Percentiles rank a stretch among this genome's conserved stretches.
phyloP scores from a whole-genome alignment of 352 stramenopile genomes.

The Phytophthora cryptogea region DNA sequence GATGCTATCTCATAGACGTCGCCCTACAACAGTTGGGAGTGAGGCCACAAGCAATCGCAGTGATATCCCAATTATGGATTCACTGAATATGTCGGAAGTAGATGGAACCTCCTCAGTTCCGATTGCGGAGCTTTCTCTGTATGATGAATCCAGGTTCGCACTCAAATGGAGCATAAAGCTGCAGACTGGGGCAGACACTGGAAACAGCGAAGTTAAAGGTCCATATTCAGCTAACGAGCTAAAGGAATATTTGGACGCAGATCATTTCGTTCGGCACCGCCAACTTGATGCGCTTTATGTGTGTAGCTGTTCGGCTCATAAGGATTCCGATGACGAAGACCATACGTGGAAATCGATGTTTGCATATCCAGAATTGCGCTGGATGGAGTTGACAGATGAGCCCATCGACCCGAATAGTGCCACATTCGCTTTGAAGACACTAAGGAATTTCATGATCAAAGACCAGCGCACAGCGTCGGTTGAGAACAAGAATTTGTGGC shows the following conservation, averaged over 20 bases:
- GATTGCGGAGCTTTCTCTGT: slow-evolving; percentile 69
- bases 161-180: slow-evolving; percentile 70
- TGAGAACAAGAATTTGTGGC: slow-evolving; percentile 48
- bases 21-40: slow-evolving; percentile 12
- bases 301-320: slow-evolving; percentile 70
- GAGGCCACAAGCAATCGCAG: slow-evolving; percentile 32
- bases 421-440: slow-evolving; percentile 51
- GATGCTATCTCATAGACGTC: slow-evolving; percentile 54
- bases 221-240: slow-evolving; percentile 62
- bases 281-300: slow-evolving; percentile 49
- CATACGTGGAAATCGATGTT: slow-evolving; percentile 69
- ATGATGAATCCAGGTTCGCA: slow-evolving; percentile 62
- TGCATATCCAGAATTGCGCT: slow-evolving; percentile 74
- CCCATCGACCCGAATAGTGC: slow-evolving; percentile 56
- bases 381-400: slow-evolving; percentile 78
- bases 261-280: slow-evolving; percentile 35
- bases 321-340: slow-evolving; percentile 30
- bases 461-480: slow-evolving; percentile 34
- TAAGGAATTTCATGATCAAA: slow-evolving; percentile 70
- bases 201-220: slow-evolving; percentile 32
- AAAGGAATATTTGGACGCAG: slow-evolving; percentile 58
- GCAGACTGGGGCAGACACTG: slow-evolving; percentile 22
- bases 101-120: slow-evolving; percentile 55
- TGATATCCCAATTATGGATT: slow-evolving; percentile 76
- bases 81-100: slow-evolving; percentile 47